phyloP scores from a whole-genome alignment of 768 basidiomycete genomes.

The Cystobasidiopsis lactophilus region DNA sequence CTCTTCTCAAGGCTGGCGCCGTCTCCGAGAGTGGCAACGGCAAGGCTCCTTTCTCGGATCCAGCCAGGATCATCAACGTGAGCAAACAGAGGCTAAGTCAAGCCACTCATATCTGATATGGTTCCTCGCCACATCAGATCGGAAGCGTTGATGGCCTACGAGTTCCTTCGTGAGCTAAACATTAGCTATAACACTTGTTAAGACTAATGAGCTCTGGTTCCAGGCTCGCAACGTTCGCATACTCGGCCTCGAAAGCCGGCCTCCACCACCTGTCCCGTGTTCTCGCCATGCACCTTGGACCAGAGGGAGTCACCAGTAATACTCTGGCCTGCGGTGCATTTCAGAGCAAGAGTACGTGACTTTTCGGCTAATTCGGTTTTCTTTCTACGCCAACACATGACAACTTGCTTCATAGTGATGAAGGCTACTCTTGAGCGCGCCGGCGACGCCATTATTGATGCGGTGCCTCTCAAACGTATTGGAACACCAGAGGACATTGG shows the following conservation, averaged over 20 bases:
- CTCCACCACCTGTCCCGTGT: slow-evolving; percentile 35
- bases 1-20: slow-evolving; percentile 29
- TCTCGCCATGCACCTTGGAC: slow-evolving; percentile 37
- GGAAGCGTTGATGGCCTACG: no score
- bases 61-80: slow-evolving; percentile 42
- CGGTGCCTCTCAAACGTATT: slow-evolving; percentile 34
- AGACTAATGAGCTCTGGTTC: slow-evolving; percentile 26
- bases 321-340: slow-evolving; percentile 38
- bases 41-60: slow-evolving; percentile 9
- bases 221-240: slow-evolving; percentile 41
- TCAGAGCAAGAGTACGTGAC: slow-evolving; percentile 22
- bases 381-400: not conserved
- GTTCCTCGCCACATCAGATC: no score
- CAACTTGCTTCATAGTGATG: slow-evolving; percentile 30
- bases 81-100: slow-evolving; percentile 16
- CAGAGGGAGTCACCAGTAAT: slow-evolving; percentile 39
- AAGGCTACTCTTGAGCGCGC: slow-evolving; percentile 31
- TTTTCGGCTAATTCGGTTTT: not conserved
- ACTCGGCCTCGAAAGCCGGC: slow-evolving; percentile 42
- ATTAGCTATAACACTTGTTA: no score
- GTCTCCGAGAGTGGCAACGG: not conserved
- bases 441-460: slow-evolving; percentile 30
- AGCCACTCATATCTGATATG: slow-evolving; percentile 11
- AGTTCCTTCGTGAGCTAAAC: not conserved
- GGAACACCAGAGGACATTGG: slow-evolving; percentile 45